Evolutionary conservation across 495 filamentous ascomycete species (phyloP), one percentile per base, ranked within the genome.

Genomic region (Aspergillus homomorphus): DNA sequence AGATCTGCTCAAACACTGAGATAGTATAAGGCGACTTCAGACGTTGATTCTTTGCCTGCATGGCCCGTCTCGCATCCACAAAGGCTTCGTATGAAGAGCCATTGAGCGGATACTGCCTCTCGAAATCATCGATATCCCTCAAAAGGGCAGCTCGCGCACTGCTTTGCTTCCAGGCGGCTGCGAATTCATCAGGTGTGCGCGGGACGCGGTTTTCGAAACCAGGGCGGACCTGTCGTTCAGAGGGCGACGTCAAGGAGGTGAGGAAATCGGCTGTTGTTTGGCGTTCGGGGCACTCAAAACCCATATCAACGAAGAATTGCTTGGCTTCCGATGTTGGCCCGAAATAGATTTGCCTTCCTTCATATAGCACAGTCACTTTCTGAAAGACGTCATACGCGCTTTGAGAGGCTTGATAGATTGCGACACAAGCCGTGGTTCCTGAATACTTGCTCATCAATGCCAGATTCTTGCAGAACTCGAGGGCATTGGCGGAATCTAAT

Each of bases 321-420:
- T 80, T 79, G 12, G 84, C 85, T 22, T 77, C 68, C 5, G 73
- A 66, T 1, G 75, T 73, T 0, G 73, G 78, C 0, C 86, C 85
- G 56, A 82, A 86, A 64, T 79, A 88, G 20, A 87, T 83, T 61
- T 86, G 75, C 0, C 79, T 67, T 4, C 84, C 84, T 53, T 82
- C 78, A 60, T 86, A 85, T 0, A 87, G 60, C 0, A 87, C 75
- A 14, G 68, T 62, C 19, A 76, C 54, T 75, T 75, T 54, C 65
- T 66, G 15, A 69, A 51, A 28, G 5, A 51, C 48, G 24, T 51
- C 65, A 70, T 91, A 93, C 51, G 92, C 92, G 62, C 81, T 85
- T 68, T 93, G 88, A 15, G 82, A 84, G 0, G 89, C 89, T 68
- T 92, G 89, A 65, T 91, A 92, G 2, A 91, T 77, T 0, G 87